Evolutionary conservation across 768 basidiomycete species (phyloP), one percentile per base, ranked within the genome.

Genomic region (Crassisporium funariophilum): DNA sequence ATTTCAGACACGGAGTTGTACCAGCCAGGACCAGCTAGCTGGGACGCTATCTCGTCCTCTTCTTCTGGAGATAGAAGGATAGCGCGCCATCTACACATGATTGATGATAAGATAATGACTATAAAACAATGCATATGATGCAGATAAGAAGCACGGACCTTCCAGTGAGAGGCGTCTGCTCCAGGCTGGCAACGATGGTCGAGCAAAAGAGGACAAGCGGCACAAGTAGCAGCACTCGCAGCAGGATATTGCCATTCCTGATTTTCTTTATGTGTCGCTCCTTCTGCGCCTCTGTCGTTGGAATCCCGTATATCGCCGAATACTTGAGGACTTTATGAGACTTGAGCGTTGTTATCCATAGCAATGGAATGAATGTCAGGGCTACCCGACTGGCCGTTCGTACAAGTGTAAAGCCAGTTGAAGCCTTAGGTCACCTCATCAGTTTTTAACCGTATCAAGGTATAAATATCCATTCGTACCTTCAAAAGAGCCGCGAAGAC

Each of bases 11-110:
- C 87, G 27, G 91, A 86, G 50, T 76, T 72, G 65, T 88, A 91
- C 94, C 94, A 98, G 36, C 91, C 91, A 16, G 80, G 69, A 12
- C 91, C 94, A 15, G 83, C 82, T 8, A 98, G 79, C 59, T 90
- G 86, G 3, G 72, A 66, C n/a, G 91, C 83, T 33, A 98, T 90
- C 22, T 83, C 83, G 42, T 94, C 91, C 61, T 98, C 94, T 67
- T 97, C 94, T 55, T 92, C 88, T 2, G 94, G 93, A 3, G 91
- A 93, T 12, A 97, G 77, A 7, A 95, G 73, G 50, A 97, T 95
- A 55, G 93, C 66, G 43, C 94, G 79, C 86, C 88, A 90, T 59
- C 92, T 91, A 53, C 21, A 21, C 5, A n/a, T 44, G 20, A 31
- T n/a, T 20, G 12, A 20, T 29, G 49, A 38, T 47, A 27, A n/a